Percentiles rank a stretch among this genome's conserved stretches.
These are phyloP conservation scores for Fusarium sp. DNA, from an alignment of 2,329 filamentous ascomycete species.

Conservation along the genomic window DNA sequence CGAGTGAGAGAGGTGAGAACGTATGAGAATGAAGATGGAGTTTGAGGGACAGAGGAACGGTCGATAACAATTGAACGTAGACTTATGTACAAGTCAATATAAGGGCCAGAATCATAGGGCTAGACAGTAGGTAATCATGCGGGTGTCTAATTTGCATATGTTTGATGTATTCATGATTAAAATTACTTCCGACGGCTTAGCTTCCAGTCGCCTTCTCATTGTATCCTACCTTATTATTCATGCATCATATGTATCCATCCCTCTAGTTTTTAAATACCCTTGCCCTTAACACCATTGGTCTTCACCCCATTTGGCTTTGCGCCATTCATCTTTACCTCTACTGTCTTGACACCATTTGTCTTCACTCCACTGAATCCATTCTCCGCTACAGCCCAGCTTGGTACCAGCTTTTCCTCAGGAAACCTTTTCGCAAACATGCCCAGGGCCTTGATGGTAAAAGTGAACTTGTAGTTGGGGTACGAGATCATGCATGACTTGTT, in stretches of 20 bases:
- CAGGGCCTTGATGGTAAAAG: slow-evolving; percentile 92
- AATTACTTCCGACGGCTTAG: background rate
- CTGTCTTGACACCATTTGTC: background rate
- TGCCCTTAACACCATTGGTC: background rate
- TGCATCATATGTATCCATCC: background rate
- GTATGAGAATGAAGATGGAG: background rate
- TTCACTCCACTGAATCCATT: slow-evolving; percentile 2
- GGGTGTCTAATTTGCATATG: background rate
- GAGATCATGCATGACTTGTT: slow-evolving; percentile 99
- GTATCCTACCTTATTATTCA: background rate
- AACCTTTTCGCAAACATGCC: slow-evolving; percentile 86
- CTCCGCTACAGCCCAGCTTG: slow-evolving; percentile 21
- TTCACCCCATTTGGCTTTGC: background rate
- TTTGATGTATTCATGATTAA: background rate
- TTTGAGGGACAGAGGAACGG: background rate
- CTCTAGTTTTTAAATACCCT: background rate
- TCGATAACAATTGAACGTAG: no score
- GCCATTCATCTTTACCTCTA: background rate
- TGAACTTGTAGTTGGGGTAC: slow-evolving; percentile 99
- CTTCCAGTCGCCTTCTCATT: background rate
- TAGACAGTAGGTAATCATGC: background rate
- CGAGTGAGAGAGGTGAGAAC: background rate
- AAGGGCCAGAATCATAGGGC: background rate
- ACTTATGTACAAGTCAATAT: background rate
- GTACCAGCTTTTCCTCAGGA: slow-evolving; percentile 69